These are phyloP conservation scores for Saprolegnia diclina DNA, from an alignment of 352 stramenopile genomes.

Conservation along the genomic window DNA sequence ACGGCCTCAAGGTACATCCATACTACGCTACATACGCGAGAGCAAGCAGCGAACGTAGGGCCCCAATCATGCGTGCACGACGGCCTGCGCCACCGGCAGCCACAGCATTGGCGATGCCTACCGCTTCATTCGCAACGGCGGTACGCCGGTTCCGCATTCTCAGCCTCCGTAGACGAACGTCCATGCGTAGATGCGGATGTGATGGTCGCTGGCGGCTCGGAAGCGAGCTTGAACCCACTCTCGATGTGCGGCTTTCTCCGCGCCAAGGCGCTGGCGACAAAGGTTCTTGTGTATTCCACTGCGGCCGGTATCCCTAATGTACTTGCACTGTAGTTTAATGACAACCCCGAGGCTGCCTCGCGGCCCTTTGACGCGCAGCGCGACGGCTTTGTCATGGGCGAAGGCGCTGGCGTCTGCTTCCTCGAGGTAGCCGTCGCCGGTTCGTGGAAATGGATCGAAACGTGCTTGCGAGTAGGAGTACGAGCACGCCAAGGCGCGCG, in stretches of 20 bases:
- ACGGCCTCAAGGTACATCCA: constrained; percentile 70
- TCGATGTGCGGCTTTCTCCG: constrained; percentile 92
- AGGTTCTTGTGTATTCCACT: constrained; percentile 36
- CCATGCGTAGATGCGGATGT: constrained; percentile 81
- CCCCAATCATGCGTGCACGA: constrained; percentile 96
- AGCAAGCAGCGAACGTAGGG: constrained; percentile 42
- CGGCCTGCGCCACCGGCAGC: constrained; percentile 94
- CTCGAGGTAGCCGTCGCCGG: constrained; percentile 51
- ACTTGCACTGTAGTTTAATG: constrained; percentile 89
- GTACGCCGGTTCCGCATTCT: too few relatives aligned
- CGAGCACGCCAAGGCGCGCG: constrained; percentile 89
- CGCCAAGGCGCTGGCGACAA: constrained; percentile 92
- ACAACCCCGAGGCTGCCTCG: constrained; percentile 81
- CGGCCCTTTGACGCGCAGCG: constrained; percentile 93
- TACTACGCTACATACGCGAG: neutral
- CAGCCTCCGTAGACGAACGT: neutral
- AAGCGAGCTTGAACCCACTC: constrained; percentile 92
- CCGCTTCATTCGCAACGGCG: constrained; percentile 69
- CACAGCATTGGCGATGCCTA: constrained; percentile 96
- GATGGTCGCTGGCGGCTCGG: constrained; percentile 95
- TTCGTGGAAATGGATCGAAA: neutral
- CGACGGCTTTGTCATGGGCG: constrained; percentile 97
- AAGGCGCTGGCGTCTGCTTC: constrained; percentile 82
- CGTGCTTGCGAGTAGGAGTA: too few relatives aligned
- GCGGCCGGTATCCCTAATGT: neutral